Evolutionary conservation across 192 early-diverging fungal species (phyloP).

Genomic region (Blastocladiella britannica): DNA sequence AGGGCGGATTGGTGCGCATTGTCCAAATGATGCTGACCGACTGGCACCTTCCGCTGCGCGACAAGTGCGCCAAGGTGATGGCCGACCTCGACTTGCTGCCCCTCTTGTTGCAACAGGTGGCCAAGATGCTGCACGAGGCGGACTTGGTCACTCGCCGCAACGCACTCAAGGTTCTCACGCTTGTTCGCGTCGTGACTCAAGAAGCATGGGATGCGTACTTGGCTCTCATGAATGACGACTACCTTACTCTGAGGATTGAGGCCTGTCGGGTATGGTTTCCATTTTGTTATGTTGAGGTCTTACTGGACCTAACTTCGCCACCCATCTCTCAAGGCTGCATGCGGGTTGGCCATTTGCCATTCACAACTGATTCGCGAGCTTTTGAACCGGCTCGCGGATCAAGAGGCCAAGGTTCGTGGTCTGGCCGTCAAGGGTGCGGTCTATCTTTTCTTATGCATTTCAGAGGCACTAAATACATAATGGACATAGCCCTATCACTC

Average conservation of each 20-base stretch:
- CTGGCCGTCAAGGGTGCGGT: neutral
- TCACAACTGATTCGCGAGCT: neutral
- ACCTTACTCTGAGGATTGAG: neutral
- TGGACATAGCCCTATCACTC: no score
- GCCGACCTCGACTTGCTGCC: neutral
- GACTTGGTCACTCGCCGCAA: neutral
- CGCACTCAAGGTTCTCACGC: neutral
- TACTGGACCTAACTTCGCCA: no score
- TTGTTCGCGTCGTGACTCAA: neutral
- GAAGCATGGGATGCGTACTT: neutral
- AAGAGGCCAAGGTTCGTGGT: neutral
- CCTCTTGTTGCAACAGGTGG: neutral
- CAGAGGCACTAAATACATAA: no score
- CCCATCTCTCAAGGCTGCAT: neutral
- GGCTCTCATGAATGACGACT: neutral
- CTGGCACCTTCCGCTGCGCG: neutral
- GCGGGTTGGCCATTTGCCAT: neutral
- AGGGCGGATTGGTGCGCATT: neutral
- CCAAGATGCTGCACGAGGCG: neutral
- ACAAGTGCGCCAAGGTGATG: neutral
- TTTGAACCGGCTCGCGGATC: neutral
- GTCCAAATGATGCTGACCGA: neutral
- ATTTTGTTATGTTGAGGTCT: neutral
- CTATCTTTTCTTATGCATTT: neutral
- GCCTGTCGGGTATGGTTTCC: neutral